A percentile compares a stretch with the other conserved stretches of the same genome.
phyloP scores from a whole-genome alignment of 352 stramenopile species.

The Globisporangium ultimum region DNA sequence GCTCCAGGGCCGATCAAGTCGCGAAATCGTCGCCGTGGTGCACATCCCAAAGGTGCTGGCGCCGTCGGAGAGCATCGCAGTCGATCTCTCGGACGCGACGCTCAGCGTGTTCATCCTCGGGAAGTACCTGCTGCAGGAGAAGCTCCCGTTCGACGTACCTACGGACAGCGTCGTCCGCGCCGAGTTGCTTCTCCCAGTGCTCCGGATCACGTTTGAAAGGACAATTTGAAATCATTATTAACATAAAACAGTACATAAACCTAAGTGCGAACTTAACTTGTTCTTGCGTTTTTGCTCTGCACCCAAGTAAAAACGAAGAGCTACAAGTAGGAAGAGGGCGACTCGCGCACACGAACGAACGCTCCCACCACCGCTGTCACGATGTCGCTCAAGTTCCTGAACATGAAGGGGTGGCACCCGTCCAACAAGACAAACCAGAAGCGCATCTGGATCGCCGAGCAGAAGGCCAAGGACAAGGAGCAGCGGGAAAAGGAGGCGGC shows the following conservation, averaged over 20 bases:
- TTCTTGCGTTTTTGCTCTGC: neutral
- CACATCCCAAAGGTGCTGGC: constrained; percentile 40
- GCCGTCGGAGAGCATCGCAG: constrained; percentile 28
- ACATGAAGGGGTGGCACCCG: constrained; percentile 79
- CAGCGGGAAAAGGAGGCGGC: constrained; percentile 58
- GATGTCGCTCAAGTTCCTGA: constrained; percentile 83
- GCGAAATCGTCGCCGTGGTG: constrained; percentile 38
- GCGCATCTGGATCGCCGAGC: constrained; percentile 80
- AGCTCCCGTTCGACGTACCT: constrained; percentile 45
- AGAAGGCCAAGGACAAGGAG: constrained; percentile 50
- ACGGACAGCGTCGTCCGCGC: constrained; percentile 18
- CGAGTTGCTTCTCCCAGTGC: constrained; percentile 24
- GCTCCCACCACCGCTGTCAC: neutral
- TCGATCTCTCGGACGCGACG: constrained; percentile 43
- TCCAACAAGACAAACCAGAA: constrained; percentile 83
- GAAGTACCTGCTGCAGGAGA: constrained; percentile 51
- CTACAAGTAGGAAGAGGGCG: neutral
- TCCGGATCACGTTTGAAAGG: constrained; percentile 24
- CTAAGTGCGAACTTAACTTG: too few relatives aligned
- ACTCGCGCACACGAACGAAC: neutral
- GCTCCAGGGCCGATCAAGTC: constrained; percentile 18
- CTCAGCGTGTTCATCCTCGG: constrained; percentile 45
- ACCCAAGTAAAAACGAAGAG: neutral
- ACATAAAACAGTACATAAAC: neutral
- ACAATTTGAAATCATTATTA: constrained; percentile 4